Evolutionary conservation across 768 basidiomycete genomes (phyloP).

Genomic region (Porphyrellus cyaneotinctus): DNA sequence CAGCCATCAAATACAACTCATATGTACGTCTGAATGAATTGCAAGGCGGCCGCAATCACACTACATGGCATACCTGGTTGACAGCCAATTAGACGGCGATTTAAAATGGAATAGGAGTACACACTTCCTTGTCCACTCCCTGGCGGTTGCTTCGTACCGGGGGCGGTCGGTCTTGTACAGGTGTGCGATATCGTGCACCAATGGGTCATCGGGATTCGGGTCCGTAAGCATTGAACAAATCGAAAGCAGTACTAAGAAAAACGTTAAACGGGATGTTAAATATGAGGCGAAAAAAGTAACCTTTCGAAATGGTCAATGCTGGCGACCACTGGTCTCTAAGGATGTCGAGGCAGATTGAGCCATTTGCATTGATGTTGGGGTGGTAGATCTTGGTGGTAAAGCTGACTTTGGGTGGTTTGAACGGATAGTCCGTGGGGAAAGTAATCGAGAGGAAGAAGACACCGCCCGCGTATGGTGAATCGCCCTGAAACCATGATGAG

Average conservation of each 20-base stretch:
- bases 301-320: conserved; percentile 98
- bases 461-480: conserved; percentile 97
- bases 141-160: conserved; percentile 94
- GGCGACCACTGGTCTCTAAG: conserved; percentile 99
- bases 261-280: conserved; percentile 2
- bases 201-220: conserved; percentile 97
- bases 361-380: conserved; percentile 99
- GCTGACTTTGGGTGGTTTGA: conserved; percentile 99
- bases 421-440: conserved; percentile 97
- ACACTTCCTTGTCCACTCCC: conserved; percentile 99
- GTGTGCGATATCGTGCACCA: conserved; percentile 98
- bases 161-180: conserved; percentile 98
- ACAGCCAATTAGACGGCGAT: conserved; percentile 1
- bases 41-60: conserved; percentile 22
- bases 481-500: conserved; percentile 55
- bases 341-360: conserved; percentile 98
- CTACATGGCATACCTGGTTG: conserved; percentile 52
- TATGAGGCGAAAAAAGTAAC: conserved; percentile 40
- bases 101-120: conserved; percentile 25
- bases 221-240: conserved; percentile 99
- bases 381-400: conserved; percentile 99
- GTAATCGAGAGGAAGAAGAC: conserved; percentile 97
- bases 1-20: conserved; percentile 32
- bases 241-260: conserved; percentile 75
- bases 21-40: conserved; percentile 19